Base-by-base conservation (phyloP, 495 filamentous ascomycete species). In the Talaromyces stipitatus region DNA sequence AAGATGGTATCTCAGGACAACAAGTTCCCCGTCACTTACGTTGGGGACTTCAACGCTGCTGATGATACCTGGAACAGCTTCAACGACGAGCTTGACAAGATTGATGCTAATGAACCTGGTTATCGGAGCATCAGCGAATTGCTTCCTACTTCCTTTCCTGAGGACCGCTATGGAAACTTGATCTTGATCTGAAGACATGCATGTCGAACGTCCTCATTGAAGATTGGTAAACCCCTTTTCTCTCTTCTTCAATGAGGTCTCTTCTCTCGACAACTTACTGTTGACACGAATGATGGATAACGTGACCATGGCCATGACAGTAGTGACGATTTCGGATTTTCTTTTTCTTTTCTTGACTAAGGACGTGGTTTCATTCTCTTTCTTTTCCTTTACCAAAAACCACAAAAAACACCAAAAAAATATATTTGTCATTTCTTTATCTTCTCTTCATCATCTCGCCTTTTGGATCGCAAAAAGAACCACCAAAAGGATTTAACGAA, bases 371-470 rank as follows among this genome's bases (percentile, higher is more conserved):
- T 4, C 6, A 6, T 57, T 33, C 20, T 20, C 24, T 54, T 36
- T 58, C 12, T 58, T 54, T 38, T 30, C 26, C 14, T 45, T 54
- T 57, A 33, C 10, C 58, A 30, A 57, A 46, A 20, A 23, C 1
- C 10, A 1, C 8, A n/a, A 11, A 48, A 48, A 26, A 6, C 20
- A n/a, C 9, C 20, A 48, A 48, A 48, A 48, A 48, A 48, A 48
- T 22, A 24, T 33, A 36, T 45, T 57, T 57, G 36, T 58, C 56
- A 18, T 53, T 56, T 53, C 46, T 56, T 53, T 56, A 16, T 29
- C 29, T 51, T 46, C 53, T 41, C 50, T 29, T 16, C 41, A 48
- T 14, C 18, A 32, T 54, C 26, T 5, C 38, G 27, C 11, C 48
- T 26, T 29, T 47, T 41, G 33, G 32, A 26, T 30, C 18, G 36